Evolutionary conservation across 164 flowering plant species (phyloP), one percentile per base, ranked within the genome.

Genomic region (Hamamelis virginiana): DNA sequence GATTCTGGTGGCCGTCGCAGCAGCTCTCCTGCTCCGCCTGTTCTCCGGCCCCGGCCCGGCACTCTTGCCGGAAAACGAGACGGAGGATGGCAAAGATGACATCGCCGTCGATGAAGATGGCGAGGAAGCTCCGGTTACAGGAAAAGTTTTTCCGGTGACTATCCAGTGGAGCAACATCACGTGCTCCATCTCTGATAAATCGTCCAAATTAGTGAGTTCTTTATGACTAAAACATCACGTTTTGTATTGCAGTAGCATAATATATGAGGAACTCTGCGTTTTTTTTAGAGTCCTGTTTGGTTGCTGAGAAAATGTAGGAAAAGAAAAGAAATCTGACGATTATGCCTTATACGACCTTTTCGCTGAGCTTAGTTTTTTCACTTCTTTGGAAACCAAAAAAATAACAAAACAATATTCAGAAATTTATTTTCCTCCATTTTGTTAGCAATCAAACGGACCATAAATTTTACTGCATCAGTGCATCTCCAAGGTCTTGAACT

Each of bases 111-210:
- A 57, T 1, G 68, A 23, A 13, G 70, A 9, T 16, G 80, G 67
- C 38, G 81, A 70, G 0, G 90, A 77, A 56, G 57, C 74, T 70
- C 72, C 77, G 48, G 64, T 41, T 8, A 5, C 80, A 56, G 89
- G 84, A 2, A 81, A 82, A 64, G 88, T 92, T 27, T 4, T 60
- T 23, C 97, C 99, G 65, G 88, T 90, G 58, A 81, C 89, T 38
- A 86, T 96, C 55, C 85, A 72, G 23, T 96, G 99, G 99, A 77
- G 78, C 45, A 88, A 81, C 81, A 84, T 96, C 74, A 89, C 85
- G 1, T 96, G 96, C 74, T 82, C 91, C 5, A 83, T 92, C 68
- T 75, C 89, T 8, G 92, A 91, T 50, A 92, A 89, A 72, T 78
- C 96, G 9, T 81, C 89, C 11, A 81, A 89, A 80, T 76, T 86